Percentiles rank a stretch among this genome's conserved stretches.
Evolutionary conservation across 345 rosid genomes (phyloP).

Genomic region (Heritiera fomes): DNA sequence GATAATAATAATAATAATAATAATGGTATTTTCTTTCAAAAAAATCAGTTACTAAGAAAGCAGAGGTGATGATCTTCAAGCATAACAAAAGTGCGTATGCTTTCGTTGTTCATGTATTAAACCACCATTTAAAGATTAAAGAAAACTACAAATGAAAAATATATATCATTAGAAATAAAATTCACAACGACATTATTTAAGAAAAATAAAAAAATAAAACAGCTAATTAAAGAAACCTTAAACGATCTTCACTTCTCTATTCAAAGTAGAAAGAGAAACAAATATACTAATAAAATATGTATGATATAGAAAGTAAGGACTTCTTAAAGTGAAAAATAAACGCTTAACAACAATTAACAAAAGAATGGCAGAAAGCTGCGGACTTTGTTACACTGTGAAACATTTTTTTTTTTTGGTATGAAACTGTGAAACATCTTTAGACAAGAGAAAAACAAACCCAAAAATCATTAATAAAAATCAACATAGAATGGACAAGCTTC

Average conservation of each 20-base stretch:
- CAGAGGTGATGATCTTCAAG: too few relatives aligned
- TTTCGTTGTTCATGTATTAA: not conserved
- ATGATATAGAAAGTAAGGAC: too few relatives aligned
- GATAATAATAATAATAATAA: too few relatives aligned
- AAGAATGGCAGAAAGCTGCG: not conserved
- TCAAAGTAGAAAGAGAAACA: not conserved
- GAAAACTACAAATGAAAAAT: not conserved
- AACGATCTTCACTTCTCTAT: not conserved
- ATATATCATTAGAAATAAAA: not conserved
- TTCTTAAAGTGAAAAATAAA: too few relatives aligned
- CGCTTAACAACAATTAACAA: not conserved
- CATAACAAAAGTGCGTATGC: not conserved
- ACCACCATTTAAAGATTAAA: not conserved
- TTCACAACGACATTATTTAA: not conserved
- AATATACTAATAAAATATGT: too few relatives aligned
- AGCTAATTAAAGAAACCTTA: not conserved
- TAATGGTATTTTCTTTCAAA: too few relatives aligned
- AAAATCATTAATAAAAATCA: not conserved
- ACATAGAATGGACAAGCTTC: not conserved
- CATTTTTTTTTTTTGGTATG: too few relatives aligned
- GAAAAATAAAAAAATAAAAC: not conserved
- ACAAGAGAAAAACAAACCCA: not conserved
- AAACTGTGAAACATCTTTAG: not conserved
- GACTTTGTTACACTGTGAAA: not conserved
- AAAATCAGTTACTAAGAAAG: too few relatives aligned